A percentile compares a stretch with the other conserved stretches of the same genome.
Conservation (phyloP, 495 filamentous ascomycete species). For the Xylaria venustula region DNA sequence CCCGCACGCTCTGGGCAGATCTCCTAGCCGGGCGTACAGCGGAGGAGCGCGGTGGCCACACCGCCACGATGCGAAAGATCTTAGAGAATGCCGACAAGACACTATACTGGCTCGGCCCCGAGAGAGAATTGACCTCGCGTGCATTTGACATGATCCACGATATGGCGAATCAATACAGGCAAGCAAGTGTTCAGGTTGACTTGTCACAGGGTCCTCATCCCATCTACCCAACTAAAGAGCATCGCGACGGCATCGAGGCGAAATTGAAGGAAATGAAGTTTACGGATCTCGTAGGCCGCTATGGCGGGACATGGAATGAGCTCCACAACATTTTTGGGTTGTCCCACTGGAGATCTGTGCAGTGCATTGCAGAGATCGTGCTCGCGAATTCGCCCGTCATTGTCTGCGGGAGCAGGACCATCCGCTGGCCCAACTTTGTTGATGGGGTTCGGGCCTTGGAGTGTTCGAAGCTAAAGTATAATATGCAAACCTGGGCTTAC, state of each 20-base stretch:
- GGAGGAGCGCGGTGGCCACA: constrained; percentile 23
- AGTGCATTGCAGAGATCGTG: constrained; percentile 21
- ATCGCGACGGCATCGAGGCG: constrained; percentile 6
- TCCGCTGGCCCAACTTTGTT: constrained; percentile 20
- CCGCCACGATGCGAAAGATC: constrained; percentile 6
- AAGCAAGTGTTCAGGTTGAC: constrained; percentile 10
- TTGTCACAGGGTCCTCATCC: constrained; percentile 5
- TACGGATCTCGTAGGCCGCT: background rate
- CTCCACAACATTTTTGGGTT: constrained; percentile 20
- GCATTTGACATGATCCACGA: constrained; percentile 20
- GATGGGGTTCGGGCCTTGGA: constrained; percentile 16
- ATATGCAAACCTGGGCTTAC: constrained; percentile 4
- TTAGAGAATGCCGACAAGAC: constrained; percentile 24
- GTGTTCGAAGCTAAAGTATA: constrained; percentile 14
- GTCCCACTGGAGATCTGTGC: constrained; percentile 18
- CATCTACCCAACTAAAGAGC: background rate
- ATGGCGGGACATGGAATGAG: constrained; percentile 7
- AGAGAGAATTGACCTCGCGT: constrained; percentile 9
- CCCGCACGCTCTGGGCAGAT: constrained; percentile 26
- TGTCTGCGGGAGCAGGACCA: constrained; percentile 21
- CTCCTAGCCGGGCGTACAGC: constrained; percentile 20
- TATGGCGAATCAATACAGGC: constrained; percentile 15
- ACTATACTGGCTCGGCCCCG: constrained; percentile 25
- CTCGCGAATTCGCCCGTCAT: constrained; percentile 17
- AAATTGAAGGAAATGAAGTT: background rate